Evolutionary conservation across 768 basidiomycete species (phyloP).

Genomic region (Tubosaeta sp.): DNA sequence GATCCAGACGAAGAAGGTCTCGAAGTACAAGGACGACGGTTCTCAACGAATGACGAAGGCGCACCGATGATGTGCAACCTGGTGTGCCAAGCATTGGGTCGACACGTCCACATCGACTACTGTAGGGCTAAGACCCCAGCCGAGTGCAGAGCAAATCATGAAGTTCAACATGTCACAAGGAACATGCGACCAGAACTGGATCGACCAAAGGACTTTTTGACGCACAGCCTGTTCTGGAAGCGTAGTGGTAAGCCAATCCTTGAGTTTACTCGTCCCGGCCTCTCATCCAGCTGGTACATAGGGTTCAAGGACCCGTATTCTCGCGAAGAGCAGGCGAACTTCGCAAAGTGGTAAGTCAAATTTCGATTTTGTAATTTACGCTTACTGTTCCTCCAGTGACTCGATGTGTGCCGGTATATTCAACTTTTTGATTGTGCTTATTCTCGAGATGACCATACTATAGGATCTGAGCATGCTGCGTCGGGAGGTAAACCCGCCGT

Average conservation of each 20-base stretch:
- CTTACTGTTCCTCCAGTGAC: constrained; percentile 34
- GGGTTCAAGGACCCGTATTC: constrained; percentile 65
- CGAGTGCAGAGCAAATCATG: constrained; percentile 36
- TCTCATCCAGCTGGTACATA: constrained; percentile 15
- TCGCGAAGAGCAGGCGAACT: constrained; percentile 48
- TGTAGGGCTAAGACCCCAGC: constrained; percentile 38
- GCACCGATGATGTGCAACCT: constrained; percentile 61
- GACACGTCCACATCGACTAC: constrained; percentile 54
- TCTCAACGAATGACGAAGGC: constrained; percentile 48
- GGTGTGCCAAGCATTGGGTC: constrained; percentile 46
- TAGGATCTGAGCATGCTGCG: constrained; percentile 49
- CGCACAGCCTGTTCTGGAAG: constrained; percentile 53
- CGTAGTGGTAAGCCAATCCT: constrained; percentile 40
- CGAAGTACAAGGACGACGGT: constrained; percentile 51
- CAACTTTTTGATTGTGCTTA: neutral
- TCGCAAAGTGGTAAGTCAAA: constrained; percentile 45
- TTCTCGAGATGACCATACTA: neutral
- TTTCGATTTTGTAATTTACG: neutral
- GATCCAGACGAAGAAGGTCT: constrained; percentile 43
- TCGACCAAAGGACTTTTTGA: constrained; percentile 49
- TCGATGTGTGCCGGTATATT: constrained; percentile 46
- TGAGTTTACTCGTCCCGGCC: neutral
- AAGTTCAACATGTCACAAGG: constrained; percentile 41
- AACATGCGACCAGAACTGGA: constrained; percentile 43
- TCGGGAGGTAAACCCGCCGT: constrained; percentile 34